Conservation (phyloP, 805 yeast species). For the Hanseniaspora meyeri region DNA sequence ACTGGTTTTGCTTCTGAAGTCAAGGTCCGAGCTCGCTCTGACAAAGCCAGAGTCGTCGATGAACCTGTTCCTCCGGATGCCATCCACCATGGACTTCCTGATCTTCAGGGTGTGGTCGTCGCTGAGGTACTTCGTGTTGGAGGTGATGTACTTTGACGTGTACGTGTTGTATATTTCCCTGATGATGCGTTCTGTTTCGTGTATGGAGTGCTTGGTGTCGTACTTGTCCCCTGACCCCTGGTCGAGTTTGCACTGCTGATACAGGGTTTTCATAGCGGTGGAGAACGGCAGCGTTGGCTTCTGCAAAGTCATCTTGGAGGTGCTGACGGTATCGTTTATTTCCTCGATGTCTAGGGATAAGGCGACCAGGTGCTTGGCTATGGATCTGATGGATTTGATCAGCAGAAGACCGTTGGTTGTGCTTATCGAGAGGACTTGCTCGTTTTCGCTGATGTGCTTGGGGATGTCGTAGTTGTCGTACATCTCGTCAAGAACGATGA, state of each 20-base stretch:
- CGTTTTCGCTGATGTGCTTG: not conserved
- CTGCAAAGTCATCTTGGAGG: conserved; percentile 24
- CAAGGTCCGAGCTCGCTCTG: conserved; percentile 33
- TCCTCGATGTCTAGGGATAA: conserved; percentile 21
- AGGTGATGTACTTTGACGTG: conserved; percentile 30
- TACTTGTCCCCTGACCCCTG: conserved; percentile 37
- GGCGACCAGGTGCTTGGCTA: conserved; percentile 29
- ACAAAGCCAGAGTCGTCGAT: conserved; percentile 16
- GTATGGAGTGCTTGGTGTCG: conserved; percentile 32
- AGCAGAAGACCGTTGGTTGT: conserved; percentile 21
- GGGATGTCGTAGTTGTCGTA: not conserved
- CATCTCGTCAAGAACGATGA: not conserved
- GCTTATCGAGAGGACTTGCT: not conserved
- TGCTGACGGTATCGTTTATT: conserved; percentile 17
- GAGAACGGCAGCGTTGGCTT: conserved; percentile 32
- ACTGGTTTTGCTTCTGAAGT: conserved; percentile 32
- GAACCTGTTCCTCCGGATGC: conserved; percentile 10
- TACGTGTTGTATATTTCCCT: conserved; percentile 34
- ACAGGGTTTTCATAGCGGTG: conserved; percentile 33
- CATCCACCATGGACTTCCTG: not conserved
- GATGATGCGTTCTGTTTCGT: conserved; percentile 37
- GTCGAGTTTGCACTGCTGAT: conserved; percentile 34
- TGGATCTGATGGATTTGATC: conserved; percentile 32
- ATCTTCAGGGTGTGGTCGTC: not conserved
- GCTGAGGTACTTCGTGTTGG: not conserved